phyloP scores from a whole-genome alignment of 139 green algal genomes.

The Chlorella sp. region DNA sequence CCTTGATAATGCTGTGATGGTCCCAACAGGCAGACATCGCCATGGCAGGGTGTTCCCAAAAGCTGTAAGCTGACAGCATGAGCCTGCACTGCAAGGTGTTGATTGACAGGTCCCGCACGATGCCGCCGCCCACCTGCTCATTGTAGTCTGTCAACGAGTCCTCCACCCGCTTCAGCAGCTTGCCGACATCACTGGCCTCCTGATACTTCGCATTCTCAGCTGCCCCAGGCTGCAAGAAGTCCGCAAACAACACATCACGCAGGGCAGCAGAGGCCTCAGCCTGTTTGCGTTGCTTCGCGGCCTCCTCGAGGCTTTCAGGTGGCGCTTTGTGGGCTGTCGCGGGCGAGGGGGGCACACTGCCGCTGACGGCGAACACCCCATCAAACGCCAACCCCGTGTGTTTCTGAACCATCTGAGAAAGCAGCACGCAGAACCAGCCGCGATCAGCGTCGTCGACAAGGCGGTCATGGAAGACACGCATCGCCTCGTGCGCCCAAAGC shows the following conservation, averaged over 20 bases:
- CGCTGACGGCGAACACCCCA: background rate
- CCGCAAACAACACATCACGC: too few species aligned
- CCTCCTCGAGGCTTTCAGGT: too few species aligned
- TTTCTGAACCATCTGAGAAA: background rate
- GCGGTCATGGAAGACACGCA: constrained; percentile 68
- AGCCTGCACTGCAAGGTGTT: too few species aligned
- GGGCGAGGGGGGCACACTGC: background rate
- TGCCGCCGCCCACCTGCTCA: too few species aligned
- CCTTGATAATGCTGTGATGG: too few species aligned
- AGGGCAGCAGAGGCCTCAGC: too few species aligned
- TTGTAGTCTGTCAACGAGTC: constrained; percentile 66
- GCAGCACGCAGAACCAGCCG: constrained; percentile 36
- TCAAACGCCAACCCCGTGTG: background rate
- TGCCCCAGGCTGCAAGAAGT: too few species aligned
- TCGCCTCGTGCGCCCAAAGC: constrained; percentile 64
- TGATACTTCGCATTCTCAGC: constrained; percentile 53
- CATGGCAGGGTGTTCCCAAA: too few species aligned
- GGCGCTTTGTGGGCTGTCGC: too few species aligned
- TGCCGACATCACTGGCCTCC: constrained; percentile 34
- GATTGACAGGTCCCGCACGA: too few species aligned
- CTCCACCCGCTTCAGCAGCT: constrained; percentile 46
- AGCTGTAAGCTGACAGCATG: constrained; percentile 45
- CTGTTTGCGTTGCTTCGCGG: too few species aligned
- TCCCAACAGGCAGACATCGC: too few species aligned
- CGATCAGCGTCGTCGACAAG: constrained; percentile 59